A percentile compares a stretch with the other conserved stretches of the same genome.
phyloP scores from a whole-genome alignment of 2,329 filamentous ascomycete species.

The Colletotrichum trifolii region DNA sequence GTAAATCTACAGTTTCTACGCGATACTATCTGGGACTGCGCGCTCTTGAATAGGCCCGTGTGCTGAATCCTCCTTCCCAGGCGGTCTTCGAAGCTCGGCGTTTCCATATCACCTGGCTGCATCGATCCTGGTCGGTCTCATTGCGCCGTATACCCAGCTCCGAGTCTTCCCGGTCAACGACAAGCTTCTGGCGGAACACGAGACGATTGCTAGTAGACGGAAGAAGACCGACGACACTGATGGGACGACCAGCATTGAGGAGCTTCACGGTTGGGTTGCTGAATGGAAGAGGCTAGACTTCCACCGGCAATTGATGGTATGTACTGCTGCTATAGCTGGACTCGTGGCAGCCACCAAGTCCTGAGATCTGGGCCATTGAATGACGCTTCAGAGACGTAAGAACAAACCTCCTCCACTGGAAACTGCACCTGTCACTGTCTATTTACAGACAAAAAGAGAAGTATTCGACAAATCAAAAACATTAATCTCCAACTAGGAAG shows the following conservation, averaged over 20 bases:
- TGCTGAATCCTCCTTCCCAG: neutral
- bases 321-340: neutral
- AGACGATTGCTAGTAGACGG: neutral
- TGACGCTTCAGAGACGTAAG: too few relatives aligned
- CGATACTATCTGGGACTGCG: neutral
- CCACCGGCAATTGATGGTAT: conserved; percentile 9
- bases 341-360: neutral
- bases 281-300: neutral
- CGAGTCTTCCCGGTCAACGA: neutral
- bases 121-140: neutral
- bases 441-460: too few relatives aligned
- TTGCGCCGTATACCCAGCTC: neutral
- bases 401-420: too few relatives aligned
- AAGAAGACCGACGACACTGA: neutral
- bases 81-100: neutral
- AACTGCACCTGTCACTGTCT: too few relatives aligned
- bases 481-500: too few relatives aligned
- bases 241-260: neutral
- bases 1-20: neutral
- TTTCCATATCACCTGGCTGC: neutral
- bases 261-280: neutral
- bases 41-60: neutral
- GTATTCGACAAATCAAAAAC: too few relatives aligned
- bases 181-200: conserved; percentile 4
- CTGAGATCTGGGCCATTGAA: neutral